These are phyloP conservation scores for Paecilomyces niveus DNA, from an alignment of 2,329 filamentous ascomycete species.

Conservation along the genomic window DNA sequence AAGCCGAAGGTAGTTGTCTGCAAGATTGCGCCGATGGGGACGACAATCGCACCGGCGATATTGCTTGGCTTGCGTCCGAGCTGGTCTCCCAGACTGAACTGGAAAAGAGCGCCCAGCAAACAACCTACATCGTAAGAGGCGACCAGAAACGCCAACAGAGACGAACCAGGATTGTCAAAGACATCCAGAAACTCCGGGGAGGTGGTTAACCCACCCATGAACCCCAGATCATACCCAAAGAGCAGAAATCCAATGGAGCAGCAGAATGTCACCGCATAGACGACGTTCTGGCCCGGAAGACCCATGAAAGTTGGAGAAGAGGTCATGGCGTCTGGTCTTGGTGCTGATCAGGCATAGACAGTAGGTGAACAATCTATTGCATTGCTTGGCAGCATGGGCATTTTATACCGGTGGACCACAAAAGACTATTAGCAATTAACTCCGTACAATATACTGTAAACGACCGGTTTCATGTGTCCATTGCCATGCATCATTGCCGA, in stretches of 20 bases:
- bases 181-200: conserved; percentile 4
- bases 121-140: conserved; percentile 19
- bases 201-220: conserved; percentile 21
- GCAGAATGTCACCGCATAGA: conserved; percentile 14
- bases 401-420: no score
- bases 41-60: conserved; percentile 27
- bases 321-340: background rate
- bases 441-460: no score
- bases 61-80: conserved; percentile 38
- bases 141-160: conserved; percentile 15
- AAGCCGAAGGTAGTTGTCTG: conserved; percentile 12
- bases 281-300: conserved; percentile 11
- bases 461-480: no score
- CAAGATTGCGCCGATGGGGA: conserved; percentile 16
- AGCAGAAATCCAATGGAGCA: conserved; percentile 34
- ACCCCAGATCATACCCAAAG: conserved; percentile 38
- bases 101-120: conserved; percentile 19
- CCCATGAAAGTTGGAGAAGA: conserved; percentile 4
- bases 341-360: background rate
- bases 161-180: conserved; percentile 14
- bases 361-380: no score
- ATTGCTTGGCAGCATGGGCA: no score
- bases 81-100: conserved; percentile 31
- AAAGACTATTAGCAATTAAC: no score
- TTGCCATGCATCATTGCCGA: no score